A percentile compares a stretch with the other conserved stretches of the same genome.
These are phyloP conservation scores for Syncephalastrum racemosum DNA, from an alignment of 371 early-diverging fungal species.

Conservation along the genomic window DNA sequence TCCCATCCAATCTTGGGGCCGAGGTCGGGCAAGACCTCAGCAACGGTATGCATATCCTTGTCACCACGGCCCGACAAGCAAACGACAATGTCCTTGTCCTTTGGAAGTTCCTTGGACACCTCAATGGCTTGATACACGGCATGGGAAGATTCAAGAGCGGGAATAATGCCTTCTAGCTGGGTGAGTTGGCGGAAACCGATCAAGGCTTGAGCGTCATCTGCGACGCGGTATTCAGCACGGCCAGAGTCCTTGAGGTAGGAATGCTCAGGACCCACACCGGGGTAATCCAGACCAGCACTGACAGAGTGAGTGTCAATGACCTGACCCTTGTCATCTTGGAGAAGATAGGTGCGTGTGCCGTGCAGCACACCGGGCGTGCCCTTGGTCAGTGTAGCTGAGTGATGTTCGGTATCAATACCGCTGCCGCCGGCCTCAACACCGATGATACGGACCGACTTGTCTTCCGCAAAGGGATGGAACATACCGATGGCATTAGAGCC, in stretches of 20 bases:
- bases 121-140: constrained; percentile 86
- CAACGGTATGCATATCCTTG: constrained; percentile 95
- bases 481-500: constrained; percentile 97
- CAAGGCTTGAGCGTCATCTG: constrained; percentile 85
- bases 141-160: constrained; percentile 94
- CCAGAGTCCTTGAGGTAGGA: constrained; percentile 87
- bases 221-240: constrained; percentile 85
- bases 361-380: constrained; percentile 96
- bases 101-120: constrained; percentile 73
- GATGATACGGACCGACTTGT: constrained; percentile 77
- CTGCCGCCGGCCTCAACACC: constrained; percentile 96
- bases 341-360: constrained; percentile 90
- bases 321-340: constrained; percentile 93
- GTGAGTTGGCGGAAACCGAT: constrained; percentile 86
- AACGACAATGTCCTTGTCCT: constrained; percentile 84
- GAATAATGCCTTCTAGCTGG: constrained; percentile 92
- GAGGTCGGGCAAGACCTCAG: constrained; percentile 84
- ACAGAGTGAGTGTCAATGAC: constrained; percentile 94
- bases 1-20: constrained; percentile 96
- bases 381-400: constrained; percentile 87
- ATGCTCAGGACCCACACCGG: constrained; percentile 97
- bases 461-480: constrained; percentile 92
- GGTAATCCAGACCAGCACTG: constrained; percentile 95
- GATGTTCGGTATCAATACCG: constrained; percentile 80
- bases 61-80: constrained; percentile 96